These are phyloP conservation scores for Nakazawaea peltata DNA, from an alignment of 805 yeast genomes.

Conservation along the genomic window DNA sequence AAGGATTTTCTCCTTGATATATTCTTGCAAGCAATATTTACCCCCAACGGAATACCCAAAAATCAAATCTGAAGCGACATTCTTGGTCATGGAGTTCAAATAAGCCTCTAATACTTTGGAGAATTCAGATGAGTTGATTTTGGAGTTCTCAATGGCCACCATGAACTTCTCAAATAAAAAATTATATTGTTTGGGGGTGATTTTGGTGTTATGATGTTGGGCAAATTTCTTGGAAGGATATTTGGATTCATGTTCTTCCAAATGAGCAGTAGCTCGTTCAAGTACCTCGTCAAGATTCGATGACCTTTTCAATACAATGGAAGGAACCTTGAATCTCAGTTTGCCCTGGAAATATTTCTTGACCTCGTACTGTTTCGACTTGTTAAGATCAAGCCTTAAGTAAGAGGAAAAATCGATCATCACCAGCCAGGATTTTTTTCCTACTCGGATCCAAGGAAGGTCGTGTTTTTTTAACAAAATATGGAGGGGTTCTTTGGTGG, in stretches of 20 bases:
- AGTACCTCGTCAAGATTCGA: conserved; percentile 14
- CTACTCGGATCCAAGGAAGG: conserved; percentile 10
- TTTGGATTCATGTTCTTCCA: conserved; percentile 11
- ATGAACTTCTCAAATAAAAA: conserved; percentile 13
- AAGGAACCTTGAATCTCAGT: neutral
- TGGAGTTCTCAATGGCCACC: conserved; percentile 13
- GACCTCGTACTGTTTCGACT: conserved; percentile 6
- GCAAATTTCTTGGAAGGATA: neutral
- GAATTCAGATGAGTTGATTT: conserved; percentile 17
- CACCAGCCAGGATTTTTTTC: conserved; percentile 9
- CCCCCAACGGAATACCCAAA: conserved; percentile 23
- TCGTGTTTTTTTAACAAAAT: conserved; percentile 2
- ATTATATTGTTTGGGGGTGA: conserved; percentile 17
- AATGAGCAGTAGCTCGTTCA: conserved; percentile 5
- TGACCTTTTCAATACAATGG: conserved; percentile 8
- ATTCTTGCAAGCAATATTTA: conserved; percentile 17
- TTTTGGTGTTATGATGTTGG: conserved; percentile 1
- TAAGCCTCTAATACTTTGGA: conserved; percentile 10
- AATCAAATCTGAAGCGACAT: conserved; percentile 21
- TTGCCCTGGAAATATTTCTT: conserved; percentile 7
- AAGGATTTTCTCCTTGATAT: conserved; percentile 17
- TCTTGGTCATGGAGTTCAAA: conserved; percentile 14
- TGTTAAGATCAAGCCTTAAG: conserved; percentile 9
- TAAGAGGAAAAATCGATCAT: conserved; percentile 2
- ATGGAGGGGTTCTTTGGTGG: conserved; percentile 3